phyloP scores from a whole-genome alignment of 2,329 filamentous ascomycete species.

The Pyrenochaeta sp. region DNA sequence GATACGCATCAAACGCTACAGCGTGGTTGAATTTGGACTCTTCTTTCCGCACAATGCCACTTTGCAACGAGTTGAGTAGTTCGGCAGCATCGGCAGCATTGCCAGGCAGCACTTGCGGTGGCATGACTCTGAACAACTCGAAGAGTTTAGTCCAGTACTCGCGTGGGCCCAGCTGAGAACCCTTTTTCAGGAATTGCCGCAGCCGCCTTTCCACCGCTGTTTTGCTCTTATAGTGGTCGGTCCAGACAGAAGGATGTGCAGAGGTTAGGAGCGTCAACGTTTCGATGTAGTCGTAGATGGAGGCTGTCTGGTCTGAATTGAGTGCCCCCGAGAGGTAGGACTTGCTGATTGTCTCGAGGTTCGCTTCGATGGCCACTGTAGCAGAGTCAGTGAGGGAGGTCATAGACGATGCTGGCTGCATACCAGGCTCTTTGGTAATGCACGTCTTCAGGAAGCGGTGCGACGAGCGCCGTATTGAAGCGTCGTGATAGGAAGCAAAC shows the following conservation, averaged over 20 bases:
- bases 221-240: conserved; percentile 67
- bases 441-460: conserved; percentile 64
- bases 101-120: conserved; percentile 63
- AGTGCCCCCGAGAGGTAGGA: conserved; percentile 79
- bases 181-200: conserved; percentile 77
- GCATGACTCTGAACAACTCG: conserved; percentile 67
- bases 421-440: conserved; percentile 57
- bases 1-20: conserved; percentile 78
- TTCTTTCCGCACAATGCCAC: conserved; percentile 76
- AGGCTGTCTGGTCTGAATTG: conserved; percentile 75
- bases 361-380: conserved; percentile 41
- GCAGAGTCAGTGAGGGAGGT: neutral
- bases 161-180: conserved; percentile 78
- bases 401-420: neutral
- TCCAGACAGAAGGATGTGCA: conserved; percentile 76
- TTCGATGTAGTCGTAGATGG: conserved; percentile 74
- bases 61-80: conserved; percentile 72
- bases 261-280: conserved; percentile 73
- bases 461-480: conserved; percentile 65
- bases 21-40: conserved; percentile 75
- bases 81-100: conserved; percentile 64
- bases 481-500: conserved; percentile 64
- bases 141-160: conserved; percentile 78
- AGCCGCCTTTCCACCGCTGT: conserved; percentile 67
- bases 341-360: conserved; percentile 66